Base-by-base conservation (phyloP, 2,329 filamentous ascomycete species). In the Monilinia vaccinii-corymbosi region DNA sequence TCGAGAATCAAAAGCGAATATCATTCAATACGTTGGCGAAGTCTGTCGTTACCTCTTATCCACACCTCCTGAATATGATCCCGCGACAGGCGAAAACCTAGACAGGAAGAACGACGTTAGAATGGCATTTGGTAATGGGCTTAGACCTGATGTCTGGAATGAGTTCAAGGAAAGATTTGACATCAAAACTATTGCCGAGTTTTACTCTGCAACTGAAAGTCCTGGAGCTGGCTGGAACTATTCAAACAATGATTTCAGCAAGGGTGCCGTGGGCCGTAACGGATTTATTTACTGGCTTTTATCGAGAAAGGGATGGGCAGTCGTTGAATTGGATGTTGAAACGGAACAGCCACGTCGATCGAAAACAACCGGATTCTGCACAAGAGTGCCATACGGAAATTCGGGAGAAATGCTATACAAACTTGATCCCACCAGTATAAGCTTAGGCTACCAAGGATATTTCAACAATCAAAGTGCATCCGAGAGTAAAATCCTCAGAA, bases 11-110 rank as follows among this genome's bases (percentile, higher is more conserved):
- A 76, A 86, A 10, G 87, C 90, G 23, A 94, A 88, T 1, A 79
- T 85, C 4, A 86, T 95, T 63, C 90, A 95, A 71, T 96, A 96
- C 70, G 91, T 96, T 16, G 91, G 91, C 56, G 91, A 96, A 73
- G 93, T 89, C 0, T 87, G 90, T 64, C 86, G 91, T 7, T 96
- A 96, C 71, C 80, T 95, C 4, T 79, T 95, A 13, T 80, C 87
- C 0, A 83, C 84, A 0, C 75, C 87, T 2, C 77, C 82, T 0
- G 79, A 86, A 59, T 72, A 78, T 31, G 85, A 91, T 65, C 78
- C 85, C 0, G 71, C 71, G 8, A 89, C 85, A 0, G 85, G 86
- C 23, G 82, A 86, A 69, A 79, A 81, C 62, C 77, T 91, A 40
- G 91, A 96, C 73, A 82, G 79, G 66, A 81, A 85, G 64, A 87